Evolutionary conservation across 768 basidiomycete species (phyloP).

Genomic region (Pholiota microspora): DNA sequence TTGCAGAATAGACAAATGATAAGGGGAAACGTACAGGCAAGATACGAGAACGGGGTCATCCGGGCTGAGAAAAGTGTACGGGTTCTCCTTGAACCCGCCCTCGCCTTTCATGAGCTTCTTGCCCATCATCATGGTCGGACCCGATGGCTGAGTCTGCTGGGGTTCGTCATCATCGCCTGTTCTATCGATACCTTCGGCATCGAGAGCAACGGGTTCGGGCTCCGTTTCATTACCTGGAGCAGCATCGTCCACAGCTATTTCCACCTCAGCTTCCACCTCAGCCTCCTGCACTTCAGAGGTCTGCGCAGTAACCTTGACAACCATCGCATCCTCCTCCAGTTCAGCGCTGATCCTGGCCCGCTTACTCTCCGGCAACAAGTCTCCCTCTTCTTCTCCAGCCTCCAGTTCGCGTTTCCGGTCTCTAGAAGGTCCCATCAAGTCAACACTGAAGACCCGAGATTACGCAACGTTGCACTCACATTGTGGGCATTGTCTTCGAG

Average conservation of each 20-base stretch:
- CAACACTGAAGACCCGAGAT: too few relatives aligned
- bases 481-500: background rate
- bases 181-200: background rate
- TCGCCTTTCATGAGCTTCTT: conserved; percentile 24
- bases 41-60: conserved; percentile 66
- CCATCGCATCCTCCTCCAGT: conserved; percentile 42
- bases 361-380: conserved; percentile 1
- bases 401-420: conserved; percentile 49
- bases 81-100: conserved; percentile 80
- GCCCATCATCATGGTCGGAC: conserved; percentile 16
- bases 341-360: conserved; percentile 11
- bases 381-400: conserved; percentile 27
- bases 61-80: conserved; percentile 77
- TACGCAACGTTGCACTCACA: conserved; percentile 1
- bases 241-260: too few relatives aligned
- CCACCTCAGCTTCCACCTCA: too few relatives aligned
- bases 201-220: too few relatives aligned
- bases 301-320: too few relatives aligned
- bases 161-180: background rate
- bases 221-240: too few relatives aligned
- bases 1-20: background rate
- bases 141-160: conserved; percentile 4
- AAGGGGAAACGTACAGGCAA: conserved; percentile 60
- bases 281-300: background rate
- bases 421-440: background rate